phyloP scores from a whole-genome alignment of 768 basidiomycete species.

The Tylopilus felleus region DNA sequence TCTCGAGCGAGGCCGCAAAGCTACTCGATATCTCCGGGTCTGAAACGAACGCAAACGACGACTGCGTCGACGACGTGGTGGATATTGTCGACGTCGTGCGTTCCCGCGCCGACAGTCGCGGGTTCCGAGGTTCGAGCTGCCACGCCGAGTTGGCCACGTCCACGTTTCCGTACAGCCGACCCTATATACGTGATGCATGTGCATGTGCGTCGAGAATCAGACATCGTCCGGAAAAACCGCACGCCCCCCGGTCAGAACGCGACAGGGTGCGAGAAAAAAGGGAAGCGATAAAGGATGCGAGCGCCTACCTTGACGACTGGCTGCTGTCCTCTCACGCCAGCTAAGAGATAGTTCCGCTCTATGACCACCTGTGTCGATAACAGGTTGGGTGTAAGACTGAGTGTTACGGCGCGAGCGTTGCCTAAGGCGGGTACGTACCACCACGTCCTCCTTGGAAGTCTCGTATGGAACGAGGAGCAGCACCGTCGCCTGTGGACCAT shows the following conservation, averaged over 20 bases:
- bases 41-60: conserved; percentile 80
- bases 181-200: conserved; percentile 39
- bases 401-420: background rate
- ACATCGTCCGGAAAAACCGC: background rate
- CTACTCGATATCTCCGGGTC: conserved; percentile 83
- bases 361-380: conserved; percentile 55
- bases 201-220: background rate
- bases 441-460: conserved; percentile 67
- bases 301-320: conserved; percentile 67
- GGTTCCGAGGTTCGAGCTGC: conserved; percentile 72
- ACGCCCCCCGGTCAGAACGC: background rate
- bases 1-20: conserved; percentile 79
- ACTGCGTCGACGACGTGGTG: conserved; percentile 72
- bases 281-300: background rate
- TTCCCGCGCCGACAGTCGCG: conserved; percentile 53
- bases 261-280: background rate
- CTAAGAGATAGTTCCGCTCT: conserved; percentile 67
- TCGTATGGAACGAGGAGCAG: conserved; percentile 70
- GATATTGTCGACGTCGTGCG: conserved; percentile 75
- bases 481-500: conserved; percentile 60
- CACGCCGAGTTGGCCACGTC: conserved; percentile 66
- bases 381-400: conserved; percentile 1
- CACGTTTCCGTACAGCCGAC: conserved; percentile 67
- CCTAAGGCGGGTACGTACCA: conserved; percentile 41
- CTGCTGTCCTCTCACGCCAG: conserved; percentile 65